These are phyloP conservation scores for Colletotrichum sp. DNA, from an alignment of 2,329 filamentous ascomycete genomes.

Conservation along the genomic window DNA sequence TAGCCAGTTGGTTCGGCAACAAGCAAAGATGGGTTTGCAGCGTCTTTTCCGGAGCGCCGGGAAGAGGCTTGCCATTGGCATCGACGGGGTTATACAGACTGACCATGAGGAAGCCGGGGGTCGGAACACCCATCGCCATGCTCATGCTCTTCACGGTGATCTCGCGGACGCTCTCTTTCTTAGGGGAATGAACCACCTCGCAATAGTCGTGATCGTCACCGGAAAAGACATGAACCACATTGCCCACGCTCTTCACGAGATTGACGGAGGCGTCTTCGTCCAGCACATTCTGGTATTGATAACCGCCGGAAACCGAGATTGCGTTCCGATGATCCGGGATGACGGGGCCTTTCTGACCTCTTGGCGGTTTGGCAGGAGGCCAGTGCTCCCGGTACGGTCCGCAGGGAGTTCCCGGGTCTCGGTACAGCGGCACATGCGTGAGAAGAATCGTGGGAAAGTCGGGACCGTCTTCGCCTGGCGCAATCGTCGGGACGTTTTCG, in stretches of 20 bases:
- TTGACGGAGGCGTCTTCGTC: constrained; percentile 76
- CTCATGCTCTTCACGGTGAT: constrained; percentile 96
- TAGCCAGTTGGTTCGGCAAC: constrained; percentile 84
- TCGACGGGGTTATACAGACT: constrained; percentile 94
- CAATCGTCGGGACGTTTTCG: constrained; percentile 40
- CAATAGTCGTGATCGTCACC: constrained; percentile 99
- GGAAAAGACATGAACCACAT: constrained; percentile 86
- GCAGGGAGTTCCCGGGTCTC: constrained; percentile 82
- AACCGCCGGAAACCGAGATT: constrained; percentile 78
- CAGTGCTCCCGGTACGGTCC: constrained; percentile 85
- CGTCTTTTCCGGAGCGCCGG: constrained; percentile 56
- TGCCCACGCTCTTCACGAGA: constrained; percentile 78
- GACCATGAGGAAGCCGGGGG: constrained; percentile 84
- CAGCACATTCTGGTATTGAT: constrained; percentile 97
- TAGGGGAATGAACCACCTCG: constrained; percentile 78
- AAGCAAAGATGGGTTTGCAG: constrained; percentile 91
- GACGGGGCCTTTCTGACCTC: constrained; percentile 59
- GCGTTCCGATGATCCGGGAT: constrained; percentile 75
- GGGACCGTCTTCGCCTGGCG: constrained; percentile 48
- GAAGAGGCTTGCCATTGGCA: constrained; percentile 53
- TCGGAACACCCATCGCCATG: constrained; percentile 94
- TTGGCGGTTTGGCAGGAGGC: constrained; percentile 70
- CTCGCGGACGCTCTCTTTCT: constrained; percentile 71
- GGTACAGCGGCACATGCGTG: constrained; percentile 89
- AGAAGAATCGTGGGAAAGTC: constrained; percentile 89